Conservation (phyloP, 129 eudicot genomes). For the Apium graveolens region DNA sequence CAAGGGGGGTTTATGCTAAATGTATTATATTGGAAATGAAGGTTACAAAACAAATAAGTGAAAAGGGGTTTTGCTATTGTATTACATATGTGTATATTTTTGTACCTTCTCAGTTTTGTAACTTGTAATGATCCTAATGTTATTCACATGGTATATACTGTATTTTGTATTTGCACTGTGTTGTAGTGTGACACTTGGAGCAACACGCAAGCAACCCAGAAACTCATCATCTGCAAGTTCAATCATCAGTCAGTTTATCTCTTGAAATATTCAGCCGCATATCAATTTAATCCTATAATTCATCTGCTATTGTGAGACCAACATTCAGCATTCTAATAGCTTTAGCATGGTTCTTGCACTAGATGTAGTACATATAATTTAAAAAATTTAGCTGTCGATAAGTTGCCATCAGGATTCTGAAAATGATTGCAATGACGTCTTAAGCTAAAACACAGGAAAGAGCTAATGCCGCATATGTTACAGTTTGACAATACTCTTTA, state of each 20-base stretch:
- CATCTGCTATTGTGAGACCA: not conserved
- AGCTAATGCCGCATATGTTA: constrained; percentile 68
- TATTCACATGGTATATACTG: not conserved
- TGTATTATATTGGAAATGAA: not conserved
- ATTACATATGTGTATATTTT: not conserved
- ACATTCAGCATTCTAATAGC: not conserved
- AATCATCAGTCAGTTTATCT: not conserved
- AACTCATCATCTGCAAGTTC: not conserved
- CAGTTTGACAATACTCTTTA: constrained; percentile 49
- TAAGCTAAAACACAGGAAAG: constrained; percentile 1
- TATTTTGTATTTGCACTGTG: no score
- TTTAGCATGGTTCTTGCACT: not conserved
- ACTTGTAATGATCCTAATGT: not conserved
- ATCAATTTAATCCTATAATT: not conserved
- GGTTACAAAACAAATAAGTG: constrained; percentile 7
- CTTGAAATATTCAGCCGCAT: not conserved
- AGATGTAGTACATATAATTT: not conserved
- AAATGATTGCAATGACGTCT: not conserved
- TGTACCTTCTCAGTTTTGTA: not conserved
- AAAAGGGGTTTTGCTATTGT: constrained; percentile 4
- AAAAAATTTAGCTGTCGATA: not conserved
- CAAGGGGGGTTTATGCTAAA: not conserved
- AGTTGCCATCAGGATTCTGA: not conserved
- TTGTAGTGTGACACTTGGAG: no score
- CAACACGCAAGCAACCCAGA: no score